Percentiles rank a stretch among this genome's conserved stretches.
Conservation (phyloP, 164 flowering plant genomes). For the Malania oleifera region DNA sequence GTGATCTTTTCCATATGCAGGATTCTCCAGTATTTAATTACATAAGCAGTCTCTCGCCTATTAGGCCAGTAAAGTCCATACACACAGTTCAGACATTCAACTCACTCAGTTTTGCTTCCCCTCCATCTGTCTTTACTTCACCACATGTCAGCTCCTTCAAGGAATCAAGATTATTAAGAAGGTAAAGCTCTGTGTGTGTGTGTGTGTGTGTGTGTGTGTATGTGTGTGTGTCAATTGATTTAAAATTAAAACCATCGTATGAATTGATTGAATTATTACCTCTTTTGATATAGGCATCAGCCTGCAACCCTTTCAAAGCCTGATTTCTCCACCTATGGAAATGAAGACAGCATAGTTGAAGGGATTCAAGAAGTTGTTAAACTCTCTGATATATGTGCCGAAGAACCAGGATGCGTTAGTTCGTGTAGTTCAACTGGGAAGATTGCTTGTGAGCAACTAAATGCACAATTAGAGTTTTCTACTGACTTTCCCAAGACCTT, state of each 20-base stretch:
- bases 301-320: conserved; percentile 14
- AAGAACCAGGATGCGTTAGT: neutral
- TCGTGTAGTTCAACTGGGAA: conserved; percentile 4
- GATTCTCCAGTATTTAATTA: conserved; percentile 38
- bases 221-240: no score
- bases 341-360: conserved; percentile 4
- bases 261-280: neutral
- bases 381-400: neutral
- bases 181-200: conserved; percentile 13
- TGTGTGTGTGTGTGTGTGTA: neutral
- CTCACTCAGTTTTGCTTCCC: conserved; percentile 23
- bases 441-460: conserved; percentile 1
- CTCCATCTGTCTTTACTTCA: conserved; percentile 26
- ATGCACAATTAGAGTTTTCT: conserved; percentile 10
- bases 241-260: neutral
- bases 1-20: conserved; percentile 17
- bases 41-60: conserved; percentile 35
- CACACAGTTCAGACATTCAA: conserved; percentile 18
- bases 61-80: conserved; percentile 20
- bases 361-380: conserved; percentile 4
- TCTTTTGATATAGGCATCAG: conserved; percentile 14
- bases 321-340: conserved; percentile 8
- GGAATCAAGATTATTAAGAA: conserved; percentile 24
- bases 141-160: conserved; percentile 19
- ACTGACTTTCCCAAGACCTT: conserved; percentile 15